Evolutionary conservation across 140 eudicot species (phyloP).

Genomic region (Senecio squalidus): DNA sequence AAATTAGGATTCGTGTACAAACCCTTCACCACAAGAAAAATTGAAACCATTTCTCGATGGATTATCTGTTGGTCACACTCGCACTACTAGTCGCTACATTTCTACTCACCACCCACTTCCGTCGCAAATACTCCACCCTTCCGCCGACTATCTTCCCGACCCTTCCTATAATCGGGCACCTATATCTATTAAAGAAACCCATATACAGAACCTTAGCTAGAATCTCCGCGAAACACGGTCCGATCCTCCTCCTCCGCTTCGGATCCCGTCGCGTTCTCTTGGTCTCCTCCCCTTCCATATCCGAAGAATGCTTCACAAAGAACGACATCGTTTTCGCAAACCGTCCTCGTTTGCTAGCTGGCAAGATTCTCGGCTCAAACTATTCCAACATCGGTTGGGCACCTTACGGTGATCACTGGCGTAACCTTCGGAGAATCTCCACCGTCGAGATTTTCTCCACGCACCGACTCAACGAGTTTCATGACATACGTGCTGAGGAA

Average conservation of each 20-base stretch:
- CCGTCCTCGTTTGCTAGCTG: conserved; percentile 36
- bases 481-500: conserved; percentile 26
- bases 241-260: conserved; percentile 31
- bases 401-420: conserved; percentile 36
- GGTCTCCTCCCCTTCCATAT: conserved; percentile 31
- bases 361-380: conserved; percentile 32
- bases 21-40: no score
- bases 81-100: neutral
- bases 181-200: conserved; percentile 30
- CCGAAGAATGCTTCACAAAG: conserved; percentile 37
- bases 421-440: conserved; percentile 33
- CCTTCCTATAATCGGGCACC: conserved; percentile 46
- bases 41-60: conserved; percentile 14
- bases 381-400: conserved; percentile 24
- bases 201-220: conserved; percentile 28
- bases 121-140: conserved; percentile 11
- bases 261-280: conserved; percentile 38
- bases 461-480: conserved; percentile 14
- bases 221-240: conserved; percentile 33
- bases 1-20: no score
- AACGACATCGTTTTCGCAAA: conserved; percentile 39
- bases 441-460: conserved; percentile 35
- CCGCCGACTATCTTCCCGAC: conserved; percentile 37
- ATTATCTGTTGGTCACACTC: neutral
- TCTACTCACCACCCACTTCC: conserved; percentile 15